These are phyloP conservation scores for Paramecium sexaurelia DNA, from an alignment of 73 alveolate genomes.

Conservation along the genomic window DNA sequence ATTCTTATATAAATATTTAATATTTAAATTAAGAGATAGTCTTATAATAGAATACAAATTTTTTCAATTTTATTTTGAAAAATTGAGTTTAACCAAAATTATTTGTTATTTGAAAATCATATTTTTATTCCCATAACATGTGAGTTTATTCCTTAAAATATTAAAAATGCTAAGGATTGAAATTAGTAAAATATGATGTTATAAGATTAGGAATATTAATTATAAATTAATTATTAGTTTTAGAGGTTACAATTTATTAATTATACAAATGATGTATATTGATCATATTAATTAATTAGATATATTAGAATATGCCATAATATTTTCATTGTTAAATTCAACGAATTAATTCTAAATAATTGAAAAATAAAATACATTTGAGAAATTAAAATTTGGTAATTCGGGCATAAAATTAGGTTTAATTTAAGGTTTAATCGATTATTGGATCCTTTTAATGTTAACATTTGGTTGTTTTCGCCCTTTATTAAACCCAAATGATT, in stretches of 20 bases:
- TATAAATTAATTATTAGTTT: not conserved
- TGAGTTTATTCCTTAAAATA: too few species aligned
- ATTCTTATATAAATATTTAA: too few species aligned
- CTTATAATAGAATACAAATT: too few species aligned
- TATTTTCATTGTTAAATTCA: constrained; percentile 4
- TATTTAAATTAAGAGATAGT: too few species aligned
- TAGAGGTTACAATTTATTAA: not conserved
- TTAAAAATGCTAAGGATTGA: not conserved
- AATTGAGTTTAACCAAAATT: too few species aligned
- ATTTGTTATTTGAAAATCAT: too few species aligned
- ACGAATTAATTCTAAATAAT: not conserved
- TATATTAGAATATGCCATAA: constrained; percentile 9
- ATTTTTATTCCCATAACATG: too few species aligned
- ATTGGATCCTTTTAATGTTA: not conserved
- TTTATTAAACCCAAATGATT: not conserved
- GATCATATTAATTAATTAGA: constrained; percentile 43
- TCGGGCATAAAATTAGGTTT: constrained; percentile 40
- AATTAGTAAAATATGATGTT: constrained; percentile 79
- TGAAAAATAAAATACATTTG: not conserved
- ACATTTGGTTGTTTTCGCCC: not conserved
- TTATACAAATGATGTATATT: not conserved
- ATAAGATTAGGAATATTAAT: constrained; percentile 4
- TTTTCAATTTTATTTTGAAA: too few species aligned
- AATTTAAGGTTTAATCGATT: not conserved
- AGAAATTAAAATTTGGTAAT: constrained; percentile 43